Evolutionary conservation across 805 yeast genomes (phyloP).

Genomic region (Tetrapisispora fleetii): DNA sequence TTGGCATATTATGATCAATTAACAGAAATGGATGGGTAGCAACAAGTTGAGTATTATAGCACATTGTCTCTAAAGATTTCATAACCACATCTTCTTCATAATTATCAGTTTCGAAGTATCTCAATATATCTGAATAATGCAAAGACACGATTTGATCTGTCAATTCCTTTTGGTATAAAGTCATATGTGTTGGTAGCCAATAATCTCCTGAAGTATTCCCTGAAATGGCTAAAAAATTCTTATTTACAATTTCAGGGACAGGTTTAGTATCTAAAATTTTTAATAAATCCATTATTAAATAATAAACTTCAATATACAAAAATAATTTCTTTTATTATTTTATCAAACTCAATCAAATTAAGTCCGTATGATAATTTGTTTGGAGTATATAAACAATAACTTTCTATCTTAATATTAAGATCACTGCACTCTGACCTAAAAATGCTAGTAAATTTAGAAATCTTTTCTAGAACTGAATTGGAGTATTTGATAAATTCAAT

Average conservation of each 20-base stretch:
- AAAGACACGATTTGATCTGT: conserved; percentile 86
- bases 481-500: no score
- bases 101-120: conserved; percentile 59
- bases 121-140: conserved; percentile 83
- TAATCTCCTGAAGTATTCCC: conserved; percentile 46
- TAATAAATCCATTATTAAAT: conserved; percentile 53
- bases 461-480: no score
- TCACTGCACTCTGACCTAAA: no score
- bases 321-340: neutral
- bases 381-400: no score
- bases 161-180: conserved; percentile 76
- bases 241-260: conserved; percentile 66
- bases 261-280: conserved; percentile 76
- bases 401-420: no score
- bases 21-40: conserved; percentile 83
- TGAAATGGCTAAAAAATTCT: conserved; percentile 33
- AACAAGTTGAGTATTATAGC: conserved; percentile 66
- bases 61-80: conserved; percentile 69
- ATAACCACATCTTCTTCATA: conserved; percentile 46
- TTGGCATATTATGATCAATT: conserved; percentile 73
- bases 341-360: neutral
- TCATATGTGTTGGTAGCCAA: conserved; percentile 71
- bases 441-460: no score
- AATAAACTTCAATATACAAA: neutral
- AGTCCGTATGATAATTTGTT: no score